Conservation (phyloP, 2,329 filamentous ascomycete genomes). For the Talaromyces albobiverticillius region DNA sequence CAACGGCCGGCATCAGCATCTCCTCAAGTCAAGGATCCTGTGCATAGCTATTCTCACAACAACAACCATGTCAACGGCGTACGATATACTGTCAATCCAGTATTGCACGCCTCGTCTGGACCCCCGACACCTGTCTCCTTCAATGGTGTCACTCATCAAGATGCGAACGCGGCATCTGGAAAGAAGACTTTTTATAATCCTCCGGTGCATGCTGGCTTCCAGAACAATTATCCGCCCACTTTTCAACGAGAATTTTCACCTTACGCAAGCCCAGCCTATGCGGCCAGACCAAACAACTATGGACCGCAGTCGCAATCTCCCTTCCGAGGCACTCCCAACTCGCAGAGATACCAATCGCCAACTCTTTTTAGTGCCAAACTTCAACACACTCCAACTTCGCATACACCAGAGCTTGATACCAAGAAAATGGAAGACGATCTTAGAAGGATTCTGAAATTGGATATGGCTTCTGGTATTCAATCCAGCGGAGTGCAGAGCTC, state of each 20-base stretch:
- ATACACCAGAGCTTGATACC: constrained; percentile 32
- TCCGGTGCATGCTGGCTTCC: constrained; percentile 21
- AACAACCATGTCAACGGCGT: too few relatives aligned
- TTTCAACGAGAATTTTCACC: constrained; percentile 30
- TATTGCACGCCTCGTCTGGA: constrained; percentile 32
- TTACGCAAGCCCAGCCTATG: constrained; percentile 5
- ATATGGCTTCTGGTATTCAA: constrained; percentile 28
- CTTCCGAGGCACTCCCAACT: constrained; percentile 16
- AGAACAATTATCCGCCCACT: constrained; percentile 28
- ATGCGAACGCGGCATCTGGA: constrained; percentile 9
- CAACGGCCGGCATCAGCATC: constrained; percentile 34
- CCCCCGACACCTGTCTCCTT: constrained; percentile 25
- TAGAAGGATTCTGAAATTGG: constrained; percentile 46
- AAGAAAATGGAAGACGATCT: constrained; percentile 49
- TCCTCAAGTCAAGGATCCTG: constrained; percentile 19
- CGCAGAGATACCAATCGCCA: constrained; percentile 22
- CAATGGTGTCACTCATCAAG: constrained; percentile 11
- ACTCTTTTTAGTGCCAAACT: constrained; percentile 21
- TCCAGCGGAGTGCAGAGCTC: constrained; percentile 33
- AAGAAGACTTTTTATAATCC: constrained; percentile 23
- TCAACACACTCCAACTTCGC: constrained; percentile 20
- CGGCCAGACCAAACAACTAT: constrained; percentile 1
- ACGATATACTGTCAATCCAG: constrained; percentile 17
- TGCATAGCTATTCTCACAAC: not conserved
- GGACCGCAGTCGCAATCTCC: constrained; percentile 21